Evolutionary conservation across 2,329 filamentous ascomycete genomes (phyloP).

Genomic region (Cladosporium sp.): DNA sequence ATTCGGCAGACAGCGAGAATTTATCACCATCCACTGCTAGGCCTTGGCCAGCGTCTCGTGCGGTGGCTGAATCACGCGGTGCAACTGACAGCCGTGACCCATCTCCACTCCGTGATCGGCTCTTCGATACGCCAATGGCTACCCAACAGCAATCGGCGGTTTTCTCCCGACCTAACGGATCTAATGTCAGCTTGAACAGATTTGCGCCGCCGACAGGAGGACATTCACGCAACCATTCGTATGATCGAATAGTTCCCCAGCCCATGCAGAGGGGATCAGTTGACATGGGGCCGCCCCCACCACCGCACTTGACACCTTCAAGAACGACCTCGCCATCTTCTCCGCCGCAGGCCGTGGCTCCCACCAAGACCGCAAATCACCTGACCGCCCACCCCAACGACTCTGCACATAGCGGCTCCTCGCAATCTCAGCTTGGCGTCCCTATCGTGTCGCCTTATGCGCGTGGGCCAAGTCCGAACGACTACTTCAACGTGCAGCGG

Average conservation of each 20-base stretch:
- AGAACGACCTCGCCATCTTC: conserved; percentile 1
- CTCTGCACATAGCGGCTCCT: neutral
- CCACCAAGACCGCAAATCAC: neutral
- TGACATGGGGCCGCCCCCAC: neutral
- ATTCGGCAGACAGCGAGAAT: conserved; percentile 8
- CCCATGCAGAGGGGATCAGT: neutral
- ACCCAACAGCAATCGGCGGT: neutral
- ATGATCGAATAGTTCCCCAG: neutral
- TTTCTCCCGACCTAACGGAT: conserved; percentile 10
- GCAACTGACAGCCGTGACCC: conserved; percentile 11
- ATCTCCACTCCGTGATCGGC: conserved; percentile 16
- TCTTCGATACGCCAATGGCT: neutral
- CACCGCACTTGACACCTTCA: neutral
- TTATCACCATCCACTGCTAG: neutral
- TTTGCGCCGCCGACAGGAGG: neutral
- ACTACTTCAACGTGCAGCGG: neutral
- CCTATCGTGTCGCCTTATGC: conserved; percentile 6
- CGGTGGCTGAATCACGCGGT: conserved; percentile 10
- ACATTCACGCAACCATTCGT: conserved; percentile 1
- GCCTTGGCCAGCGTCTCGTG: conserved; percentile 12
- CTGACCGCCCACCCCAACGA: neutral
- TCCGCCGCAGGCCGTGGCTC: neutral
- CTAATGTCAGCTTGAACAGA: conserved; percentile 12
- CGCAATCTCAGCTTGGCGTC: neutral
- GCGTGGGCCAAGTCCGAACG: conserved; percentile 3